Evolutionary conservation across 2,329 filamentous ascomycete species (phyloP), one percentile per base, ranked within the genome.

Genomic region (Pseudogymnoascus sp.): DNA sequence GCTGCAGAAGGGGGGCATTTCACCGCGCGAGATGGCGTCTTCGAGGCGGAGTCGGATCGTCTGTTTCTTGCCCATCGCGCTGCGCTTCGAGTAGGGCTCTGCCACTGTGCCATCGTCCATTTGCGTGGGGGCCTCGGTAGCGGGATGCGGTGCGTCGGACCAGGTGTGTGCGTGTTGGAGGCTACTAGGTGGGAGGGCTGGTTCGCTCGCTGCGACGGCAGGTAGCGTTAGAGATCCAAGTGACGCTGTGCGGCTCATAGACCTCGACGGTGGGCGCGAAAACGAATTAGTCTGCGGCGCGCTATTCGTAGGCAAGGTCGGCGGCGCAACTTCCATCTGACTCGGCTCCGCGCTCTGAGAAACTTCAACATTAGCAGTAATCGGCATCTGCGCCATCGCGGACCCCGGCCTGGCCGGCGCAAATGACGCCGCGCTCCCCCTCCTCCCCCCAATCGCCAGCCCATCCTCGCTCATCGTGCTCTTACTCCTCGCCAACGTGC

Each of bases 1-100:
- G 67, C 85, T 85, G 74, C 95, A 99, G 71, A 88, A 97, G 0
- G 89, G 88, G 0, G 95, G 95, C 80, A 93, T 88, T 68, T 92
- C 84, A 4, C 95, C 95, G 63, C 86, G 85, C n/a, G 82, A 82
- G 62, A 97, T 87, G 0, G 85, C 86, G 40, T 79, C 78, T 67
- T 87, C 82, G 1, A 88, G 72, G 81, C 70, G 80, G 82, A 68
- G 86, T 85, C 69, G 19, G 47, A 74, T 74, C 19, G 67, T 67
- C 13, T 67, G 68, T 63, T 71, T 72, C 61, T 74, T 73, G 3
- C 69, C 64, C 23, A 65, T 63, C 11, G 68, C 57, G 7, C 66
- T 63, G 19, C 66, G 66, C 21, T 62, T 67, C n/a, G 64, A 65
- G 40, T 65, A 60, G 2, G 57, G 35, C 19, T 40, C 61, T 21